Percentiles rank a stretch among this genome's conserved stretches.
phyloP scores from a whole-genome alignment of 1,139 yeast genomes.

The Magnusiomyces clavatus region DNA sequence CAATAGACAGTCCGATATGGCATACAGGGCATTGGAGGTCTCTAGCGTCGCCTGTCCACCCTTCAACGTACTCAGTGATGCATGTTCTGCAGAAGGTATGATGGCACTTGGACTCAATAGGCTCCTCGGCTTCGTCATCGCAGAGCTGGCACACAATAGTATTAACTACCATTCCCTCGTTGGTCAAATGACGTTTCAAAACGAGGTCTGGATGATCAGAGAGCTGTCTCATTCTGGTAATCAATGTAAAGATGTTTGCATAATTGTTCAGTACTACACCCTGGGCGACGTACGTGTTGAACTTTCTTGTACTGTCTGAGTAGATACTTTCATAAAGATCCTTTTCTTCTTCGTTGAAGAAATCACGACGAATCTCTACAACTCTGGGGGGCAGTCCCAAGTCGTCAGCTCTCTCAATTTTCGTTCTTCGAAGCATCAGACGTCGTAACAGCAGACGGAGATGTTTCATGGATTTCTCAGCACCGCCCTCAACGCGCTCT shows the following conservation, averaged over 20 bases:
- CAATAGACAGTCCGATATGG: conserved; percentile 86
- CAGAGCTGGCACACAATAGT: conserved; percentile 84
- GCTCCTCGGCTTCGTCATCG: conserved; percentile 97
- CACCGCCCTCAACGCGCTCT: conserved; percentile 58
- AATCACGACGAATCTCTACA: conserved; percentile 78
- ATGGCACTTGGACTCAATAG: conserved; percentile 88
- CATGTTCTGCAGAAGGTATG: conserved; percentile 92
- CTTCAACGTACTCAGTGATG: conserved; percentile 79
- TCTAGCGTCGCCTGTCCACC: conserved; percentile 57
- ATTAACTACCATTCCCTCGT: conserved; percentile 38
- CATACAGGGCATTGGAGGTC: conserved; percentile 89
- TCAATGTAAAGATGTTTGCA: conserved; percentile 91
- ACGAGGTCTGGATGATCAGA: conserved; percentile 98
- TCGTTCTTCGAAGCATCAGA: conserved; percentile 89
- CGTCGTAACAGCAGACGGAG: conserved; percentile 66
- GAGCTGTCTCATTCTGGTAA: conserved; percentile 93
- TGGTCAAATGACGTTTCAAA: conserved; percentile 48
- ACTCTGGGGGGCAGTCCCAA: conserved; percentile 92
- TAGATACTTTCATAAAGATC: conserved; percentile 84
- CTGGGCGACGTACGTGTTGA: conserved; percentile 79
- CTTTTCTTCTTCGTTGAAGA: conserved; percentile 88
- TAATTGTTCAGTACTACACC: conserved; percentile 94
- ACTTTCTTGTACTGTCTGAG: conserved; percentile 77
- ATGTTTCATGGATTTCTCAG: conserved; percentile 54
- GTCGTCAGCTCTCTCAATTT: conserved; percentile 93